Conservation (phyloP, 352 stramenopile genomes). For the Phytophthora boehmeriae region DNA sequence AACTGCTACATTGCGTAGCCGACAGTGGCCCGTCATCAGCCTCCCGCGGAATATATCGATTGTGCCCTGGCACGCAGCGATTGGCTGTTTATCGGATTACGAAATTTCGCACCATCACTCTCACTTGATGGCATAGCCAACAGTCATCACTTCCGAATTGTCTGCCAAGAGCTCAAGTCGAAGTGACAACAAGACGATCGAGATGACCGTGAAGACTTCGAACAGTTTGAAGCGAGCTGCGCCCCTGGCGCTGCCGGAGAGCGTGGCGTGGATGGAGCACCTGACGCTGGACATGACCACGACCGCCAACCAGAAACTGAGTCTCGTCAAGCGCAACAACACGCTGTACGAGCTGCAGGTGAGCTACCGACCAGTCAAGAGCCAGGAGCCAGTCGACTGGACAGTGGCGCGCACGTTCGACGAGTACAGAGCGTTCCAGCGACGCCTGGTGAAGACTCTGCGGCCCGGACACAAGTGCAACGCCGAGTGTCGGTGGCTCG, state of each 20-base stretch:
- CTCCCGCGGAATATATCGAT: no score
- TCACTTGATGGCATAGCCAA: no score
- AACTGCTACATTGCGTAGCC: no score
- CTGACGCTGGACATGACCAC: constrained; percentile 32
- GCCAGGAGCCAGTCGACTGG: constrained; percentile 23
- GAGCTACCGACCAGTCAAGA: constrained; percentile 5
- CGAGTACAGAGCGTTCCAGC: constrained; percentile 51
- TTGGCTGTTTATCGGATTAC: no score
- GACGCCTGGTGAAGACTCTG: constrained; percentile 45
- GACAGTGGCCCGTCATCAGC: no score
- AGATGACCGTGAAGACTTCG: constrained; percentile 10
- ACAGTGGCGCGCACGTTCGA: constrained; percentile 41
- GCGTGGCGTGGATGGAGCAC: constrained; percentile 38
- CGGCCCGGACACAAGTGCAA: constrained; percentile 59
- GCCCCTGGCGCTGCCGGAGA: constrained; percentile 24
- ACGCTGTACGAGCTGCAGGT: constrained; percentile 43
- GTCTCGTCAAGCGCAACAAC: constrained; percentile 33
- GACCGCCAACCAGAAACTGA: constrained; percentile 28
- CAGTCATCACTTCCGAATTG: neutral
- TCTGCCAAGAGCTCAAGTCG: neutral
- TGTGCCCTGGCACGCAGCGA: no score
- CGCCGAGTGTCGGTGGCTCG: constrained; percentile 61
- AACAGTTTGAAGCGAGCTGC: constrained; percentile 29
- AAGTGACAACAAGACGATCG: constrained; percentile 5
- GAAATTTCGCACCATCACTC: no score